Evolutionary conservation across 1,284 basidiomycete genomes (phyloP).

Genomic region (Rhodotorula sp.): DNA sequence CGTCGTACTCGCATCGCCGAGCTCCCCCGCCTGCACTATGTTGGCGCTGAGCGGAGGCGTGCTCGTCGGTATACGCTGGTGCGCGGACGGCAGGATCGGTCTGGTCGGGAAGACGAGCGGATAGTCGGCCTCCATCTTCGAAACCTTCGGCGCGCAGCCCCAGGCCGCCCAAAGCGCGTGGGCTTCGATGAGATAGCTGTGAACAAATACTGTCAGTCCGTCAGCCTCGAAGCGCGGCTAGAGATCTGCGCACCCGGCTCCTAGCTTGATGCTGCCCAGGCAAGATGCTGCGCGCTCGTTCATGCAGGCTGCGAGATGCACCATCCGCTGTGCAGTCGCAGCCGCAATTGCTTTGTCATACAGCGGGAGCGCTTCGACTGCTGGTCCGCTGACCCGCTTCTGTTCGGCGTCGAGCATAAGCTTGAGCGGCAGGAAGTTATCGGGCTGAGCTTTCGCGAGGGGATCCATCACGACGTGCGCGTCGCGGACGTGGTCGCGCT

Average conservation of each 20-base stretch:
- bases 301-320: slow-evolving; percentile 23
- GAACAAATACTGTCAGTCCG: not conserved
- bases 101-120: slow-evolving; percentile 15
- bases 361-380: not conserved
- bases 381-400: not conserved
- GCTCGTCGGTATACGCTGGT: too few relatives aligned
- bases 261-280: slow-evolving; percentile 19
- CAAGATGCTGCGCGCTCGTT: slow-evolving; percentile 31
- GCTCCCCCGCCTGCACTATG: not conserved
- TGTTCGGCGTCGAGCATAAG: slow-evolving; percentile 38
- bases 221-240: fast-evolving
- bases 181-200: slow-evolving; percentile 33
- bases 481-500: slow-evolving; percentile 50
- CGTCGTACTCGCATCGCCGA: not conserved
- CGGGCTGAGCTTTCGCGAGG: slow-evolving; percentile 16
- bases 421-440: slow-evolving; percentile 23
- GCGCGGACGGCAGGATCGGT: too few relatives aligned
- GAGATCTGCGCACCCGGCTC: slow-evolving; percentile 3
- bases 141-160: slow-evolving; percentile 28
- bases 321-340: slow-evolving; percentile 2
- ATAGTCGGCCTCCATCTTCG: slow-evolving; percentile 7
- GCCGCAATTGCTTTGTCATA: slow-evolving; percentile 28
- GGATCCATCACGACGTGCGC: slow-evolving; percentile 2
- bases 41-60: not conserved
- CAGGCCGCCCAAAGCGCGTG: slow-evolving; percentile 25